Conservation (phyloP, 1,284 basidiomycete genomes). For the Boletus smithii region DNA sequence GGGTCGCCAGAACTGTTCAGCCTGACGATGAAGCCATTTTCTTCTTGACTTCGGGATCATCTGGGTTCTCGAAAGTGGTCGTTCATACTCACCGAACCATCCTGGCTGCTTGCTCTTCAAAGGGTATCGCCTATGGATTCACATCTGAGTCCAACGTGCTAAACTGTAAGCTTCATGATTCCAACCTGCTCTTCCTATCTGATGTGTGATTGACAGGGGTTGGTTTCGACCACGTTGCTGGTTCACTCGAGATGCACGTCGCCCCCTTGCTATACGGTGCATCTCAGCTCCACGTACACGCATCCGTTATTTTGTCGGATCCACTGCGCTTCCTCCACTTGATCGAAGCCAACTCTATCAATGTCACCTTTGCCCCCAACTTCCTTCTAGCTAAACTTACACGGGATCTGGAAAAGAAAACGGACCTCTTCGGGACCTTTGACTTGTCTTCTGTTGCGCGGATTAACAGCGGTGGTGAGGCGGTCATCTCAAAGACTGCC, state of each 20-base stretch:
- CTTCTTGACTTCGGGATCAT: slow-evolving; percentile 36
- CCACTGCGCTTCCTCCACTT: too few relatives aligned
- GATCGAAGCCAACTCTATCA: too few relatives aligned
- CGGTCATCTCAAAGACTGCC: too few relatives aligned
- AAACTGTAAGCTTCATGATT: too few relatives aligned
- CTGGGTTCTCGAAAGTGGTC: slow-evolving; percentile 36
- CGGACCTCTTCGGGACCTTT: slow-evolving; percentile 22
- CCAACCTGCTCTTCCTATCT: too few relatives aligned
- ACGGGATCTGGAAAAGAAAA: slow-evolving; percentile 28
- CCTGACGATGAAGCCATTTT: slow-evolving; percentile 29
- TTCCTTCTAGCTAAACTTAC: slow-evolving; percentile 41
- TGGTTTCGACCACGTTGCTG: too few relatives aligned
- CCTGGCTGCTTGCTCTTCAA: slow-evolving; percentile 23
- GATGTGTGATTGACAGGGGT: too few relatives aligned
- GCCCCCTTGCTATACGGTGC: too few relatives aligned
- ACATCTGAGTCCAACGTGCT: too few relatives aligned
- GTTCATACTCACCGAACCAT: slow-evolving; percentile 33
- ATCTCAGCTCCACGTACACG: slow-evolving; percentile 30
- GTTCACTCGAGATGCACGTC: too few relatives aligned
- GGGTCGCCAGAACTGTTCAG: too few relatives aligned
- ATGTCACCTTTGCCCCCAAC: slow-evolving; percentile 39
- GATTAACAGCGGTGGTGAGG: slow-evolving; percentile 37
- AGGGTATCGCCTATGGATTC: too few relatives aligned
- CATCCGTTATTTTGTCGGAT: slow-evolving; percentile 28
- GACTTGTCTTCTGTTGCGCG: slow-evolving; percentile 34